A percentile compares a stretch with the other conserved stretches of the same genome.
These are phyloP conservation scores for Verticillium isaacii DNA, from an alignment of 2,329 filamentous ascomycete genomes.

Conservation along the genomic window DNA sequence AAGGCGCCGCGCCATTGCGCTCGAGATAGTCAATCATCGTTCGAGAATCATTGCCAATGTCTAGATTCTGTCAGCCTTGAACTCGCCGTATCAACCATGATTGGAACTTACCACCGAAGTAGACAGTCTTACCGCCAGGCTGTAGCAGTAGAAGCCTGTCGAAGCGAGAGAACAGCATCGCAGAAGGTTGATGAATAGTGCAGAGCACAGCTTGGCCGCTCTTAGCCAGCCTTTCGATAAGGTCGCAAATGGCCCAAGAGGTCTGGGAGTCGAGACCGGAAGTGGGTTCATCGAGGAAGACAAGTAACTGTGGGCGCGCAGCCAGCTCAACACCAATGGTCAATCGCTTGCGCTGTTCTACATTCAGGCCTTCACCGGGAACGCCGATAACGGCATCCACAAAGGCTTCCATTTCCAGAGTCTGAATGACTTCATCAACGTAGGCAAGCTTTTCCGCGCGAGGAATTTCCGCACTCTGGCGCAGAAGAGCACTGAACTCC, in stretches of 20 bases:
- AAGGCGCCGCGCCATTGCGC: constrained; percentile 51
- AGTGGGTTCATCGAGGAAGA: constrained; percentile 75
- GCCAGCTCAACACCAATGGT: constrained; percentile 75
- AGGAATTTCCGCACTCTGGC: constrained; percentile 56
- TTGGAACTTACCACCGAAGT: constrained; percentile 46
- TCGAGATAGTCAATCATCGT: constrained; percentile 55
- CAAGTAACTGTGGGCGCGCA: constrained; percentile 65
- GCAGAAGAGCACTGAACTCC: constrained; percentile 61
- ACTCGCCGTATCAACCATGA: neutral
- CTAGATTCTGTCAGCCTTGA: neutral
- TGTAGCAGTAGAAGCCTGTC: constrained; percentile 52
- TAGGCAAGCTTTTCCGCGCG: constrained; percentile 19
- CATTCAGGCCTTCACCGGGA: constrained; percentile 50
- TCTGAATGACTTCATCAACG: constrained; percentile 23
- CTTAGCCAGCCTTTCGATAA: constrained; percentile 60
- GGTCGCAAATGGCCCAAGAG: constrained; percentile 67
- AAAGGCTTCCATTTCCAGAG: constrained; percentile 50
- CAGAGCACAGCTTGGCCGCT: constrained; percentile 39
- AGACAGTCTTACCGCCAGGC: constrained; percentile 52
- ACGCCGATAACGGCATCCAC: constrained; percentile 67
- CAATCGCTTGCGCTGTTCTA: constrained; percentile 48
- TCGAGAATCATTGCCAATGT: constrained; percentile 33
- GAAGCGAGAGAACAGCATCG: constrained; percentile 40
- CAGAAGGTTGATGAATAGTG: constrained; percentile 43
- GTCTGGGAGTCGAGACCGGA: constrained; percentile 73